Percentiles rank a stretch among this genome's conserved stretches.
Conservation (phyloP, 306 rosid species). For the Glycyrrhiza uralensis region DNA sequence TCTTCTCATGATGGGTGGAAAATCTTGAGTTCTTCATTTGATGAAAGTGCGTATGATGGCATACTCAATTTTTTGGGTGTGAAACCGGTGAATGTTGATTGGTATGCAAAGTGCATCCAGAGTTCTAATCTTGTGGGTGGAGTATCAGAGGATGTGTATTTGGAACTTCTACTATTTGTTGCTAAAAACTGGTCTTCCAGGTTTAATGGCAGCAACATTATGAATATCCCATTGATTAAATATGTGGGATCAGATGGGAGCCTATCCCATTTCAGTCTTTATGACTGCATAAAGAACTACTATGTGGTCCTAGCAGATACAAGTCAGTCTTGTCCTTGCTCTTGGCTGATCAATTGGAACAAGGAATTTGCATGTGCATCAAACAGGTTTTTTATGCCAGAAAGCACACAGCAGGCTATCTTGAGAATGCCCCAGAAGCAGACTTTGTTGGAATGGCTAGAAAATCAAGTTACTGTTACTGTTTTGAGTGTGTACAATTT, state of each 20-base stretch:
- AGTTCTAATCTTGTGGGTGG: constrained; percentile 48
- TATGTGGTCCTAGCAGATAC: constrained; percentile 28
- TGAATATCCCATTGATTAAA: constrained; percentile 41
- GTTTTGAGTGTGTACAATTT: constrained; percentile 11
- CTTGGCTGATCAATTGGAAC: constrained; percentile 64
- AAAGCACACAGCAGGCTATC: constrained; percentile 47
- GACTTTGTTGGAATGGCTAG: constrained; percentile 47
- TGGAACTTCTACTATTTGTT: constrained; percentile 50
- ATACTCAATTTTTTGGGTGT: constrained; percentile 52
- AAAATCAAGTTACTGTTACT: background rate
- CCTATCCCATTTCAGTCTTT: constrained; percentile 37
- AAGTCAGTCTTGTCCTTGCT: constrained; percentile 6
- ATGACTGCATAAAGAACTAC: background rate
- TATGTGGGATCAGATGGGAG: constrained; percentile 40
- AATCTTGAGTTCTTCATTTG: constrained; percentile 54
- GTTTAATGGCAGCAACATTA: constrained; percentile 31
- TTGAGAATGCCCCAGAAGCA: background rate
- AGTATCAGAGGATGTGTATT: constrained; percentile 51
- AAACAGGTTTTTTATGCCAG: constrained; percentile 48
- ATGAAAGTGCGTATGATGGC: constrained; percentile 33
- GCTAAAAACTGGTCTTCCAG: constrained; percentile 39
- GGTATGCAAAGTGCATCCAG: constrained; percentile 75
- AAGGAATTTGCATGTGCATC: constrained; percentile 30
- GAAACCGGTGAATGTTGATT: constrained; percentile 38
- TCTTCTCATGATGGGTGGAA: constrained; percentile 51